A percentile compares a stretch with the other conserved stretches of the same genome.
Conservation (phyloP, 257 asterid species). For the Plantago elongata region DNA sequence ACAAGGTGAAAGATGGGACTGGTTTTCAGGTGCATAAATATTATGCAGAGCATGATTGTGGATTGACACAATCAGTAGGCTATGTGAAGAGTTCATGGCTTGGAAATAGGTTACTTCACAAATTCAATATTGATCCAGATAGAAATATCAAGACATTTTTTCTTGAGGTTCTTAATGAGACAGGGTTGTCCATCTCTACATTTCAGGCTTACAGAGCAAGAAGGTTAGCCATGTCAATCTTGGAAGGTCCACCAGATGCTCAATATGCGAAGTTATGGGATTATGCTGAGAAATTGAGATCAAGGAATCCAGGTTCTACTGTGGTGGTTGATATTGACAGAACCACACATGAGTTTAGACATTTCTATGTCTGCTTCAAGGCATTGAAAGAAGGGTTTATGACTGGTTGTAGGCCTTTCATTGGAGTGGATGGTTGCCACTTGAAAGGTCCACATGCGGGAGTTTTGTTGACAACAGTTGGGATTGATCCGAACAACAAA, state of each 20-base stretch:
- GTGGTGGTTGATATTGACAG: not conserved
- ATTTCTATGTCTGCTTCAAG: not conserved
- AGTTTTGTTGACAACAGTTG: not conserved
- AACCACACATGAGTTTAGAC: not conserved
- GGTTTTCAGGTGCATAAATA: not conserved
- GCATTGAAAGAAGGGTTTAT: not conserved
- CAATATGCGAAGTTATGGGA: not conserved
- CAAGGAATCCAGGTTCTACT: not conserved
- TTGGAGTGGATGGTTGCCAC: not conserved
- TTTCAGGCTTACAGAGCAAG: not conserved
- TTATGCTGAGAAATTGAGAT: constrained; percentile 3
- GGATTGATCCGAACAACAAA: not conserved
- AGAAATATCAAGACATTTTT: not conserved
- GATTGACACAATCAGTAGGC: not conserved
- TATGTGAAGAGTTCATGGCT: not conserved
- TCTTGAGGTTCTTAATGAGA: not conserved
- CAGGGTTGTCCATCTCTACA: not conserved
- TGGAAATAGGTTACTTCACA: not conserved
- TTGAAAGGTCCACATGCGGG: not conserved
- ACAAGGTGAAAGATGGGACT: not conserved
- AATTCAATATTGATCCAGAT: not conserved
- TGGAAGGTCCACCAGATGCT: not conserved
- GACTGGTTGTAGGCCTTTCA: not conserved
- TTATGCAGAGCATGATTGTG: not conserved
- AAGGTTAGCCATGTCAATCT: not conserved